phyloP scores from a whole-genome alignment of 225 moss, liverwort and hornwort species.

The Antitrichia curtipendula region DNA sequence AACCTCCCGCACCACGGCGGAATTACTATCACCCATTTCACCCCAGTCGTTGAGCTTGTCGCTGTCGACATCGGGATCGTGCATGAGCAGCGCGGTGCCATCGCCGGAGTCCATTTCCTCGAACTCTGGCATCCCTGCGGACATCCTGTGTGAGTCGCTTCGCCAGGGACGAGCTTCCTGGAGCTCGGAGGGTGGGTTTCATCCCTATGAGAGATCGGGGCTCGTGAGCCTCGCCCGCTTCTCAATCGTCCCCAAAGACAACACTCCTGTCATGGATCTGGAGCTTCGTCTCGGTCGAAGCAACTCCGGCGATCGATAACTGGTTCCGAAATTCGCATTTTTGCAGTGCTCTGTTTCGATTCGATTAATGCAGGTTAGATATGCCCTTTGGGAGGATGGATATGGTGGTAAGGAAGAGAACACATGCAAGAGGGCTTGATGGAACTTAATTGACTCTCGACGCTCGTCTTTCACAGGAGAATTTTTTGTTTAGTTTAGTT shows the following conservation, averaged over 20 bases:
- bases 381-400: not conserved
- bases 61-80: not conserved
- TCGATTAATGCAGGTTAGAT: not conserved
- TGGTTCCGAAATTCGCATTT: not conserved
- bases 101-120: constrained; percentile 19
- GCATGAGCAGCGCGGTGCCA: not conserved
- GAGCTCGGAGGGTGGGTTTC: not conserved
- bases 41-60: constrained; percentile 1
- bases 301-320: not conserved
- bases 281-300: constrained; percentile 34
- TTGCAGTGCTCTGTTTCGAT: not conserved
- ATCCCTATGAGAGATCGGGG: not conserved
- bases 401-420: constrained; percentile 5
- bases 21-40: not conserved
- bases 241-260: not conserved
- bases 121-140: not conserved
- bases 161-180: not conserved
- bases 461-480: not conserved
- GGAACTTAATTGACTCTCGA: not conserved
- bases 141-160: not conserved
- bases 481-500: not conserved
- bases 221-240: not conserved
- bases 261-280: constrained; percentile 1
- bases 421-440: constrained; percentile 1
- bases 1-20: not conserved